phyloP scores from a whole-genome alignment of 2,329 filamentous ascomycete genomes.

The Metarhizium robertsii region DNA sequence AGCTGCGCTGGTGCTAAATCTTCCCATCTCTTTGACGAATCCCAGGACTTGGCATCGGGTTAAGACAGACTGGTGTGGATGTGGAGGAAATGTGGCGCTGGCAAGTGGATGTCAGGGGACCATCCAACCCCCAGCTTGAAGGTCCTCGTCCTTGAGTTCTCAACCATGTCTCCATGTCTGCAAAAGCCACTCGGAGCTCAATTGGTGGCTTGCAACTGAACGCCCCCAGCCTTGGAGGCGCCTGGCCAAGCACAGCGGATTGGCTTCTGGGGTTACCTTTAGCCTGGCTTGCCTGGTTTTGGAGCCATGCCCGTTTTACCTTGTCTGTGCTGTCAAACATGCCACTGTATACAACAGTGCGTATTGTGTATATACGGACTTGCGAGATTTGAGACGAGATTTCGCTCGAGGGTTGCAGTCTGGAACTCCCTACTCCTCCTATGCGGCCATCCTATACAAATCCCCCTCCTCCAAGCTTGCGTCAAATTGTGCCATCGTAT shows the following conservation, averaged over 20 bases:
- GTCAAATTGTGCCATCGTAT: not conserved
- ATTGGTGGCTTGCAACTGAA: not conserved
- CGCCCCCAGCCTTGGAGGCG: not conserved
- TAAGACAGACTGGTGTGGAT: not conserved
- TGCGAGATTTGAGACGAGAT: not conserved
- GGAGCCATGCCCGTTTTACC: not conserved
- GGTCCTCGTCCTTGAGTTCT: not conserved
- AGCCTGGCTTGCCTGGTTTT: not conserved
- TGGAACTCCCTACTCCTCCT: not conserved
- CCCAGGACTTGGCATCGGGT: not conserved
- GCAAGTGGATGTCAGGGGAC: constrained; percentile 2
- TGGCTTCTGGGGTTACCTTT: not conserved
- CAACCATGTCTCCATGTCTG: not conserved
- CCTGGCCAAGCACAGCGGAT: not conserved
- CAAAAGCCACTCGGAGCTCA: not conserved
- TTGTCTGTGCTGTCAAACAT: not conserved
- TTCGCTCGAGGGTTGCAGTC: not conserved
- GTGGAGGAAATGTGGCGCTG: constrained; percentile 2
- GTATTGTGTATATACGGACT: not conserved
- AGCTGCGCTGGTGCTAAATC: not conserved
- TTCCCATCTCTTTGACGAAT: not conserved
- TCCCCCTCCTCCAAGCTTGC: not conserved
- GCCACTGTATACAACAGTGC: not conserved
- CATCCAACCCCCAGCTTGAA: not conserved
- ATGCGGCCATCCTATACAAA: not conserved